Percentiles rank a stretch among this genome's conserved stretches.
phyloP scores from a whole-genome alignment of 306 rosid species.

The Pueraria montana region DNA sequence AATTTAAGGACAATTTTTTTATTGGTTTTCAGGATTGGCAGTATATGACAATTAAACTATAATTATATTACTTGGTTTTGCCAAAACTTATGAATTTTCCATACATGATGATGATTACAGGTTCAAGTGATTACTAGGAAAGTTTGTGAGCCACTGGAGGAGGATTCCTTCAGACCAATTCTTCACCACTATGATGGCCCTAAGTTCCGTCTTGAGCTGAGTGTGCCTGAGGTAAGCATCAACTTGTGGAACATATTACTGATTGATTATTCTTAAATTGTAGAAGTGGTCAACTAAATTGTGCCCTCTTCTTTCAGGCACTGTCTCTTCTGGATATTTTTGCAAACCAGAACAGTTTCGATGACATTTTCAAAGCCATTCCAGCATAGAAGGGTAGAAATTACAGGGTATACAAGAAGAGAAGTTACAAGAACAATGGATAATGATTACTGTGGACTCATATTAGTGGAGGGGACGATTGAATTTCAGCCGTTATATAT shows the following conservation, averaged over 20 bases:
- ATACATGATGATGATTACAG: conserved; percentile 49
- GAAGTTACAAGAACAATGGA: conserved; percentile 16
- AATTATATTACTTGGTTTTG: background rate
- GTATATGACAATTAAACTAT: background rate
- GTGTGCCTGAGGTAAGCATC: conserved; percentile 74
- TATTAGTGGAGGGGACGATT: conserved; percentile 27
- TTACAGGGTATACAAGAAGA: conserved; percentile 38
- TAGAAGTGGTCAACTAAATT: background rate
- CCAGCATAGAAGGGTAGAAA: conserved; percentile 49
- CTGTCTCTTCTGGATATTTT: conserved; percentile 88
- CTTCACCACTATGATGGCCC: conserved; percentile 98
- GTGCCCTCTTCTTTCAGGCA: conserved; percentile 61
- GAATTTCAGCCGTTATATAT: conserved; percentile 36
- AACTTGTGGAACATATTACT: background rate
- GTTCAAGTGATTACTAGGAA: conserved; percentile 83
- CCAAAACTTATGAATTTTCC: conserved; percentile 4
- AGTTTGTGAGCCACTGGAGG: conserved; percentile 85
- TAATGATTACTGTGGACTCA: conserved; percentile 28
- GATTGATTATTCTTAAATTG: background rate
- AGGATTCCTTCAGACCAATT: conserved; percentile 96
- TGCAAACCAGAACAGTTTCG: conserved; percentile 68
- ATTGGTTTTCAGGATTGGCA: too few species aligned
- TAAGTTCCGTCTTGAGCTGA: conserved; percentile 90
- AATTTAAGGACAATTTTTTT: background rate
- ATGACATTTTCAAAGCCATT: conserved; percentile 52